Evolutionary conservation across 768 basidiomycete genomes (phyloP).

Genomic region (Trametes coccinea): DNA sequence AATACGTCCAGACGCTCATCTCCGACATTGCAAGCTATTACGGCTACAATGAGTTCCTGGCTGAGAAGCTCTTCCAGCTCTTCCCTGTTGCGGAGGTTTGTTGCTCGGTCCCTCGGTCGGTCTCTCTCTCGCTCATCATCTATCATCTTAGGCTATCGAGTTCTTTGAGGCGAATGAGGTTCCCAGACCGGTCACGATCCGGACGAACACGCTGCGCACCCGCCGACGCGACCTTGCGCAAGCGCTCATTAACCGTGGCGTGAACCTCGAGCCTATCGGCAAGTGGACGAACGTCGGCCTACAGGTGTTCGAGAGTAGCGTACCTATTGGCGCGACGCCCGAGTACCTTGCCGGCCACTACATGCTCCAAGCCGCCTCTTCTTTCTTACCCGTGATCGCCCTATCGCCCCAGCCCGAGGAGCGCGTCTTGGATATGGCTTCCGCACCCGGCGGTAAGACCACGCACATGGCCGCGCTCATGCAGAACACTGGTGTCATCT

Average conservation of each 20-base stretch:
- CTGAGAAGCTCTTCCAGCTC: slow-evolving; percentile 91
- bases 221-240: slow-evolving; percentile 94
- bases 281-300: slow-evolving; percentile 99
- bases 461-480: slow-evolving; percentile 96
- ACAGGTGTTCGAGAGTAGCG: slow-evolving; percentile 96
- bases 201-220: slow-evolving; percentile 94
- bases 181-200: slow-evolving; percentile 94
- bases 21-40: slow-evolving; percentile 94
- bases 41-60: slow-evolving; percentile 94
- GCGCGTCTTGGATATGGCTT: slow-evolving; percentile 97
- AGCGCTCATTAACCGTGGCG: slow-evolving; percentile 90
- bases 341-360: slow-evolving; percentile 99
- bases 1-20: slow-evolving; percentile 86
- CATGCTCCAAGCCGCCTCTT: slow-evolving; percentile 98
- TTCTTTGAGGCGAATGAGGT: slow-evolving; percentile 99
- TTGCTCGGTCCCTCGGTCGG: neutral
- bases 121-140: neutral
- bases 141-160: slow-evolving; percentile 73
- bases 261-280: slow-evolving; percentile 96
- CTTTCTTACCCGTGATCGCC: slow-evolving; percentile 98
- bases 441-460: slow-evolving; percentile 96
- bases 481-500: slow-evolving; percentile 97
- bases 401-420: slow-evolving; percentile 91
- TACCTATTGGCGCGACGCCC: slow-evolving; percentile 96
- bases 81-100: slow-evolving; percentile 90